Base-by-base conservation (phyloP, 495 filamentous ascomycete genomes). In the Tuber borchii region DNA sequence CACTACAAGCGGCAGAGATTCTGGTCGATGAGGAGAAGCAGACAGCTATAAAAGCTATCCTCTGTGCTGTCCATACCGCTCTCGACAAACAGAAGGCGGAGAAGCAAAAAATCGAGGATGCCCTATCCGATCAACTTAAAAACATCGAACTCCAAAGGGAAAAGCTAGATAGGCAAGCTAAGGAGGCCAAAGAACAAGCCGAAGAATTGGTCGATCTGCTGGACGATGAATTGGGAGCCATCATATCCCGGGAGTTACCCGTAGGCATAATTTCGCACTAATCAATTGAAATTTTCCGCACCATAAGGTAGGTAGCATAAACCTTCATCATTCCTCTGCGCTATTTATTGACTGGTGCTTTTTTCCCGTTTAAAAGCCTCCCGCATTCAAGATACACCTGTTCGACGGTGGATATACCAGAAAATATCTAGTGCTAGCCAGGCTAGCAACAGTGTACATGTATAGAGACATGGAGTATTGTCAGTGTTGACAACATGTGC, bases 61-160 rank as follows among this genome's bases (percentile, higher is more conserved):
- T 76, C 40, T n/a, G 12, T 1, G 51, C 75, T 19, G 73, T 77
- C 42, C 17, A 72, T n/a, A 46, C 22, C 7, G 74, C 69, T 14
- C 42, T 76, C 10, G 42, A 69, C 2, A 74, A 71, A 44, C 20
- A 37, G 48, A 69, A 31, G 12, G 42, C 9, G 46, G 69, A 61
- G 17, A 76, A 71, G n/a, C 19, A 31, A 17, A 71, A 46, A 22
- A 20, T 77, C 7, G 51, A 72, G 12, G 56, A 19, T 5, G 26
- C 42, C 40, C 22, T 77, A 2, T 22, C 42, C 10, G 12, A 26
- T 9, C 51, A 77, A 26, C 44, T 77, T 34, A n/a, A n/a, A 39
- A n/a, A 26, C 14, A 34, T 77, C 14, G 76, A 77, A 26, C 39
- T 71, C 6, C 73, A 77, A 40, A 76, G 7, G 31, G 46, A 72